Base-by-base conservation (phyloP, 495 filamentous ascomycete genomes). In the Symbiotaphrina buchneri region DNA sequence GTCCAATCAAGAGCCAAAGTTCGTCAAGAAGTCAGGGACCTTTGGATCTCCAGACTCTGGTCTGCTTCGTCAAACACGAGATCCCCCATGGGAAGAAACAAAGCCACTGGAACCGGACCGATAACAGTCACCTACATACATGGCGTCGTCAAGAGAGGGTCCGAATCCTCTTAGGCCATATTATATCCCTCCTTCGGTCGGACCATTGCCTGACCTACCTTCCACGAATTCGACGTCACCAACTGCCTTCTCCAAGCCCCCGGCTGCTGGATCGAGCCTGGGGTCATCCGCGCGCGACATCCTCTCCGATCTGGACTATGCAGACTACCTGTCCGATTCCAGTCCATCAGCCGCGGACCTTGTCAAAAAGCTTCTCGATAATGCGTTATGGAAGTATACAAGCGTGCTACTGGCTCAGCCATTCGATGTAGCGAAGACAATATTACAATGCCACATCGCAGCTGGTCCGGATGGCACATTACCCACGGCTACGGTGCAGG, bases 111-210 rank as follows among this genome's bases (percentile, higher is more conserved):
- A n/a, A 8, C 22, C 19, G 19, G 28, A 19, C 28, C 1, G n/a
- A 21, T 21, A 10, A 11, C 10, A 10, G n/a, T 18, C 28, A 30
- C n/a, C 28, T 3, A 30, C 10, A n/a, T 10, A n/a, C 16, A 33
- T 24, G 7, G 20, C 7, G 8, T 16, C 56, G 21, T 53, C 56
- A 40, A 52, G 53, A 43, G 63, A 66, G 41, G 69, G 67, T 39
- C 74, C 77, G 34, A 95, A 97, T 52, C 87, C 87, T 35, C 61
- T 95, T 27, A 65, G 87, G 37, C 87, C 87, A 1, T 97, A 97
- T 53, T 94, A 97, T 53, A 69, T 81, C 40, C 83, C 85, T 14
- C 81, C 83, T 3, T 66, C 79, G 2, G 69, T 83, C 33, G 69
- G 74, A 17, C 59, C 68, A 11, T 41, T 45, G 7, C 37, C 46